phyloP scores from a whole-genome alignment of 2,329 filamentous ascomycete species.

The Chrysoporthe deuterocubensis region DNA sequence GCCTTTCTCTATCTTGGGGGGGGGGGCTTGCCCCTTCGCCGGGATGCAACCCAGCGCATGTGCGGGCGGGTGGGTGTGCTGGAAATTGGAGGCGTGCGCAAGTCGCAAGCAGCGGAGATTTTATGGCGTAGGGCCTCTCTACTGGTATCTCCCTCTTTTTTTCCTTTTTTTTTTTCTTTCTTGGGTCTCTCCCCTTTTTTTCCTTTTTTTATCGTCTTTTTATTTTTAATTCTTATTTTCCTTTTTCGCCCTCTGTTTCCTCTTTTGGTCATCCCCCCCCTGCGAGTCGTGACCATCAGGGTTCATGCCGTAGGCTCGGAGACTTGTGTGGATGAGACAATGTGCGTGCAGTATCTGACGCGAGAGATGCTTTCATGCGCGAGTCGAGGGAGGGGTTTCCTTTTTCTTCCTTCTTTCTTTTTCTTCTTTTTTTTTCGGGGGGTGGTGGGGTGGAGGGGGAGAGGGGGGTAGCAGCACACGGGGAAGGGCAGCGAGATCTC shows the following conservation, averaged over 20 bases:
- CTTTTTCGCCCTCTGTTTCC: background rate
- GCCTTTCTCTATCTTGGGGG: too few relatives aligned
- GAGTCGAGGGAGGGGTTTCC: too few relatives aligned
- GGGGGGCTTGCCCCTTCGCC: background rate
- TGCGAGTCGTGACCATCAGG: background rate
- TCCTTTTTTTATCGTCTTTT: background rate
- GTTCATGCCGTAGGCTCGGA: background rate
- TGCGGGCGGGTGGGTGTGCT: background rate
- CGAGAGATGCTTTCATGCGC: too few relatives aligned
- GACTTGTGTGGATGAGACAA: background rate
- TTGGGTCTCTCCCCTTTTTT: background rate
- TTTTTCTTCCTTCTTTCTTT: too few relatives aligned
- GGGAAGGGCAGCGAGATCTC: too few relatives aligned
- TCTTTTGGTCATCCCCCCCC: too few relatives aligned
- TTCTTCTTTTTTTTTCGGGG: too few relatives aligned
- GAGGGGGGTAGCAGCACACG: too few relatives aligned
- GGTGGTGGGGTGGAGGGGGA: too few relatives aligned
- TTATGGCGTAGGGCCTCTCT: background rate
- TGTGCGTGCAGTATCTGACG: too few relatives aligned
- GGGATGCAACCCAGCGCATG: constrained; percentile 2
- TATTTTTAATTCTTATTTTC: background rate
- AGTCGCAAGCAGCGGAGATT: background rate
- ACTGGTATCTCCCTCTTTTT: background rate
- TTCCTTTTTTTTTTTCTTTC: background rate
- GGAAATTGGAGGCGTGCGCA: background rate